phyloP scores from a whole-genome alignment of 257 asterid species.

The Lycium ferocissimum region DNA sequence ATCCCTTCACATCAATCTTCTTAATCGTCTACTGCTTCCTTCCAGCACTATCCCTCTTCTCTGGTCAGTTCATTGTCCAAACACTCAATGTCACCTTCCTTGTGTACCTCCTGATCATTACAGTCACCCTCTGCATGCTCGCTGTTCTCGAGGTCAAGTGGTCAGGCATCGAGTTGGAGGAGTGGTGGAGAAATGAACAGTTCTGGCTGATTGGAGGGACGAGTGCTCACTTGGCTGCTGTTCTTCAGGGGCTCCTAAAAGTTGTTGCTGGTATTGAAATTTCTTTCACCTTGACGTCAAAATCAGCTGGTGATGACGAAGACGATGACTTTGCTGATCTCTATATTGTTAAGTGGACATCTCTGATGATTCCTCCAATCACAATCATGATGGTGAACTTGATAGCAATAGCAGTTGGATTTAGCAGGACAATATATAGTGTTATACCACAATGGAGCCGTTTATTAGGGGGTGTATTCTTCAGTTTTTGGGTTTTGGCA shows the following conservation, averaged over 20 bases:
- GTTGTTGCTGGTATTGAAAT: slow-evolving; percentile 73
- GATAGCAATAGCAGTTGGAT: slow-evolving; percentile 74
- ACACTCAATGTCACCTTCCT: slow-evolving; percentile 68
- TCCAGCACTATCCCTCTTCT: slow-evolving; percentile 71
- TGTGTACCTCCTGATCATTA: slow-evolving; percentile 58
- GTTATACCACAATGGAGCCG: slow-evolving; percentile 79
- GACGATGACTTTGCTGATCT: slow-evolving; percentile 74
- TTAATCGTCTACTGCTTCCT: slow-evolving; percentile 70
- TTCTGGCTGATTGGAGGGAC: slow-evolving; percentile 80
- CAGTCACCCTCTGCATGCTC: slow-evolving; percentile 62
- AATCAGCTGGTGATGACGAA: slow-evolving; percentile 70
- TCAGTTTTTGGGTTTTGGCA: slow-evolving; percentile 78
- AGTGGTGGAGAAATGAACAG: slow-evolving; percentile 81
- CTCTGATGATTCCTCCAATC: slow-evolving; percentile 74
- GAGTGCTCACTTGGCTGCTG: slow-evolving; percentile 79
- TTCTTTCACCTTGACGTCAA: slow-evolving; percentile 73
- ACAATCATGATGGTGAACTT: slow-evolving; percentile 71
- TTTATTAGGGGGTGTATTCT: slow-evolving; percentile 69
- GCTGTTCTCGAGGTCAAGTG: slow-evolving; percentile 78
- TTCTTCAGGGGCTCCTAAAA: slow-evolving; percentile 67
- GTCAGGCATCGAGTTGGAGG: slow-evolving; percentile 75
- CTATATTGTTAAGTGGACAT: slow-evolving; percentile 66
- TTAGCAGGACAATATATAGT: slow-evolving; percentile 71
- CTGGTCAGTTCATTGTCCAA: slow-evolving; percentile 78
- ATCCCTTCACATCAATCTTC: slow-evolving; percentile 72